Evolutionary conservation across 208 protist species (phyloP), one percentile per base, ranked within the genome.

Genomic region (Leishmania arabica): DNA sequence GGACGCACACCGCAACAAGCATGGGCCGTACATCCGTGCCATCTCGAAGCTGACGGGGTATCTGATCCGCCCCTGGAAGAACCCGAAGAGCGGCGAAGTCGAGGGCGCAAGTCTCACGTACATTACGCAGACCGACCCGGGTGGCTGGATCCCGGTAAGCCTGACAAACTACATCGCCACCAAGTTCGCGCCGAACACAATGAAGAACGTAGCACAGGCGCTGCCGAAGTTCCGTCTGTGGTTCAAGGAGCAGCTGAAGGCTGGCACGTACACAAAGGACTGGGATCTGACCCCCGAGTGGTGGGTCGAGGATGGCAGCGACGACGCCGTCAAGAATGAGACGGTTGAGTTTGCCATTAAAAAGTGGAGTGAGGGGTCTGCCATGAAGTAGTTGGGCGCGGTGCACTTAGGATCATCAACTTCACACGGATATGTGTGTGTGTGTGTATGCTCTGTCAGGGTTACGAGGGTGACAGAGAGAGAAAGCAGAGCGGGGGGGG

Each of bases 1-100:
- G 56, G 72, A 87, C n/a, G 31, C 3, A 40, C 79, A 91, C 86
- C 71, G 88, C 83, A 80, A 88, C 85, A 84, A 94, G 74, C 42
- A 92, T 37, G 90, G 87, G 3, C 65, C 70, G 62, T 93, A 88
- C 37, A 89, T 96, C 51, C 91, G 95, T 40, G 93, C 88, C 5
- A 86, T 87, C 11, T 95, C 90, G 3, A 96, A 95, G 78, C 83
- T 97, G 34, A 95, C 95, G 47, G 95, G 94, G 11, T 98, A 97
- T 77, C 78, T 97, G n/a, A 90, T 97, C 27, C 89, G 89, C 2
- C 92, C 94, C 4, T 96, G 89, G 88, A 78, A 73, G 21, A 84
- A 90, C 76, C 82, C 82, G n/a, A 77, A 73, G 37, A 89, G 71
- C 1, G 92, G 93, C 31, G 82, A 79, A 80, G 77, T 78, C 31